Evolutionary conservation across 2,329 filamentous ascomycete genomes (phyloP).

Genomic region (Colletotrichum theobromicola): DNA sequence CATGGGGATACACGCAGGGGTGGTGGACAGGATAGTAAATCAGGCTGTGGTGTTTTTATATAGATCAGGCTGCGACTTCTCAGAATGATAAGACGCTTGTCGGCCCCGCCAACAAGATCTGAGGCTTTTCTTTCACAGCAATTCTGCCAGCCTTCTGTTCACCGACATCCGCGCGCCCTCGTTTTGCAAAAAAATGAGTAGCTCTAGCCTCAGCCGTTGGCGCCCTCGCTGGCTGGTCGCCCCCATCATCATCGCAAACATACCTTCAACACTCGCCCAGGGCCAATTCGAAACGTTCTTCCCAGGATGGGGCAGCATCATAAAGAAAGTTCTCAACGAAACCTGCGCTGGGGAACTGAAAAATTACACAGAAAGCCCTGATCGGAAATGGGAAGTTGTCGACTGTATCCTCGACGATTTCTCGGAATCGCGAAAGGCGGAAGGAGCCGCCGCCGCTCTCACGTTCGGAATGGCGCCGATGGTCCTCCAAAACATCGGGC

Average conservation of each 20-base stretch:
- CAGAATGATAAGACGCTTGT: not conserved
- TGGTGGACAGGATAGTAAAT: not conserved
- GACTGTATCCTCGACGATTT: not conserved
- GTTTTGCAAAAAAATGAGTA: not conserved
- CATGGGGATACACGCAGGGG: too few relatives aligned
- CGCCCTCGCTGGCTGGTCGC: not conserved
- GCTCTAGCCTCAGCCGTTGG: not conserved
- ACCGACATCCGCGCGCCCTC: too few relatives aligned
- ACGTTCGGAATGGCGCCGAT: accelerated
- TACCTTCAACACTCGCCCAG: not conserved
- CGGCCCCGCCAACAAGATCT: not conserved
- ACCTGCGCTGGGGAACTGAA: not conserved
- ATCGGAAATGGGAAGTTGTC: not conserved
- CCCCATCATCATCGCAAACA: not conserved
- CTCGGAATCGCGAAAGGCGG: not conserved
- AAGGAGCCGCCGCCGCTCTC: not conserved
- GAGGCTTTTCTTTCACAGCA: not conserved
- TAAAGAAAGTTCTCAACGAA: not conserved
- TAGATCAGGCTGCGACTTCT: not conserved
- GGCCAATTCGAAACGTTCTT: not conserved
- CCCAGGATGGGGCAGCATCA: not conserved
- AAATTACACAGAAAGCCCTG: not conserved
- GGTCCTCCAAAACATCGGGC: not conserved
- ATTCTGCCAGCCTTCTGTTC: not conserved
- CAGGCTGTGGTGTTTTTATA: not conserved